Evolutionary conservation across 495 filamentous ascomycete genomes (phyloP), one percentile per base, ranked within the genome.

Genomic region (Podospora anserina): DNA sequence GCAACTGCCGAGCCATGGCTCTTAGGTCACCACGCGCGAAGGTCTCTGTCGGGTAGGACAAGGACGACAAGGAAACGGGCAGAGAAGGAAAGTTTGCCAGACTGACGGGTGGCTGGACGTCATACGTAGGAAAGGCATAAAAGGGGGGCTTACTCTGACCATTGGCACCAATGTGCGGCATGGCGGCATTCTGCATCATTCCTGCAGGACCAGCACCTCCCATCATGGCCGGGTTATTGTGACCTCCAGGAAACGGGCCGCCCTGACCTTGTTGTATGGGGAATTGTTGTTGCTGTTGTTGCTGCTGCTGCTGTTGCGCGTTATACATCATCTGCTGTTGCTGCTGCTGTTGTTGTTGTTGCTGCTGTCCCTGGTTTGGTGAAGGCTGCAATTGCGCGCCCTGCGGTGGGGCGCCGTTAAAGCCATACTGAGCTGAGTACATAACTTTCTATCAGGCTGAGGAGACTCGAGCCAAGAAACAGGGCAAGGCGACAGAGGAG

Each of bases 131-230:
- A 16, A 49, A 49, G 55, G 64, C 19, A 68, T 63, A 63, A 66
- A 69, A 68, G 67, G 62, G 44, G 53, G 13, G 75, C 82, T 81
- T 80, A 84, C 82, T 83, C 72, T 83, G 82, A 66, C 80, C 79
- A 81, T 83, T 84, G 66, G 80, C 75, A 72, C 76, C 79, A 81
- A 82, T 82, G 79, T 83, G 82, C 68, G 75, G 81, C 82, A 84
- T 82, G 74, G 75, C 80, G 76, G 81, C 65, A 73, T 81, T 83
- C 79, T 82, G 82, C 82, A 84, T 84, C 81, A 85, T 83, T 76
- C 79, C 82, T 78, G 82, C 80, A 78, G 80, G 78, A 65, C 78
- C 78, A 64, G 78, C 78, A 72, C 69, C 80, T 67, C 79, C 75
- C 81, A 84, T 85, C 80, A 84, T 79, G 70, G 74, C 72, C 32